These are phyloP conservation scores for Ramularia endophylla DNA, from an alignment of 2,329 filamentous ascomycete species.

Conservation along the genomic window DNA sequence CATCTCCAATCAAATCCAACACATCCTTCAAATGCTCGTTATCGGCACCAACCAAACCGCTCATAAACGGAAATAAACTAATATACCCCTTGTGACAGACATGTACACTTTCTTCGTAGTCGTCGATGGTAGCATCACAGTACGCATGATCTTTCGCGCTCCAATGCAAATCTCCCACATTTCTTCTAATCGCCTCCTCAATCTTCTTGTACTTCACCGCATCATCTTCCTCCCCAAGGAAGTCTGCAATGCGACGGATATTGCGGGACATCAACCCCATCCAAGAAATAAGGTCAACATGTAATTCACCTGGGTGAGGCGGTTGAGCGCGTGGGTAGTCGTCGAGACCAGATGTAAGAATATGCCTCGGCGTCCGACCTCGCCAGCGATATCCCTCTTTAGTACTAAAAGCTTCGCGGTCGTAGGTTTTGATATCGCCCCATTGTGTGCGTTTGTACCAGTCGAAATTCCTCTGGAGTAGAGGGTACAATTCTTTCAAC, in stretches of 20 bases:
- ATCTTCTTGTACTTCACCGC: constrained; percentile 64
- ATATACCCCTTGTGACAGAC: constrained; percentile 98
- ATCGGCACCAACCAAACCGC: constrained; percentile 69
- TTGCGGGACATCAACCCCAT: constrained; percentile 92
- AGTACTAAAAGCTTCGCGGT: constrained; percentile 72
- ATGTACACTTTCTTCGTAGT: constrained; percentile 81
- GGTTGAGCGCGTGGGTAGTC: constrained; percentile 94
- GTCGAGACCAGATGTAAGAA: constrained; percentile 88
- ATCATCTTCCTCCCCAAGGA: constrained; percentile 72
- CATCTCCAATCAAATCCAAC: constrained; percentile 71
- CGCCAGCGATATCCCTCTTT: constrained; percentile 95
- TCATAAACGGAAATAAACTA: constrained; percentile 85
- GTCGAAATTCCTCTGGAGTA: constrained; percentile 80
- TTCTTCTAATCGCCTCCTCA: constrained; percentile 48
- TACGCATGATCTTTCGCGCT: constrained; percentile 71
- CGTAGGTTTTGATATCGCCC: constrained; percentile 86
- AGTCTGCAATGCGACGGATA: constrained; percentile 71
- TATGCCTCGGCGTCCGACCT: constrained; percentile 77
- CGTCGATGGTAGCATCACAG: constrained; percentile 93
- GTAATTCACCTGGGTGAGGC: constrained; percentile 90
- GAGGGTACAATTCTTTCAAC: constrained; percentile 72
- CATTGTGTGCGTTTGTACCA: constrained; percentile 94
- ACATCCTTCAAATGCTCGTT: constrained; percentile 68
- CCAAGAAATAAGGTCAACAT: constrained; percentile 93
- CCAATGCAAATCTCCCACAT: constrained; percentile 94